These are phyloP conservation scores for Tympanopsis confertula DNA, from an alignment of 2,329 filamentous ascomycete genomes.

Conservation along the genomic window DNA sequence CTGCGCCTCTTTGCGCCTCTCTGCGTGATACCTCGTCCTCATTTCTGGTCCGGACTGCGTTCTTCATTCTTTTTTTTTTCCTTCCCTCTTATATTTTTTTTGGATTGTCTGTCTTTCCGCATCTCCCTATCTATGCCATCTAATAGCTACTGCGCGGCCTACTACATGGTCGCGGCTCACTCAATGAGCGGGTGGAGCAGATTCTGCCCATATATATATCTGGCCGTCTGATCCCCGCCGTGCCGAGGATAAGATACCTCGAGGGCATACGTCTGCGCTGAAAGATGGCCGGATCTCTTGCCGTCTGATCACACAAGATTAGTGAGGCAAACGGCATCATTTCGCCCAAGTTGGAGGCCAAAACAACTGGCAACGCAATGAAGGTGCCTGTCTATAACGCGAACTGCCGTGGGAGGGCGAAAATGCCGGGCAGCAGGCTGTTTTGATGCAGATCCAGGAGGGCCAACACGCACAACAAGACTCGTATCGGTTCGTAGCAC, in stretches of 20 bases:
- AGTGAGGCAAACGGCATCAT: neutral
- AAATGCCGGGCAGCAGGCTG: too few species aligned
- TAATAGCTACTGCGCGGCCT: neutral
- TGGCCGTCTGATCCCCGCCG: too few species aligned
- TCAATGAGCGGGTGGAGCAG: too few species aligned
- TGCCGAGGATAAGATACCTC: neutral
- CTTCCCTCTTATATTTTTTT: neutral
- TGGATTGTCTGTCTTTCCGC: neutral
- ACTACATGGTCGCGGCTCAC: too few species aligned
- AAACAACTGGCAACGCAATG: neutral
- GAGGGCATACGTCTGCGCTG: neutral
- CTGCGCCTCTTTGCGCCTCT: neutral
- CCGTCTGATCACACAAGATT: neutral
- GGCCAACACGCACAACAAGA: too few species aligned
- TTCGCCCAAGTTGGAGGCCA: neutral
- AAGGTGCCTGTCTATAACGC: too few species aligned
- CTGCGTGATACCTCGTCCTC: neutral
- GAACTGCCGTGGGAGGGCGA: too few species aligned
- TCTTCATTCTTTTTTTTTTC: neutral
- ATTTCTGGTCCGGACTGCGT: neutral
- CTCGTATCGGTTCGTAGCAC: too few species aligned
- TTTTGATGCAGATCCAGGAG: too few species aligned
- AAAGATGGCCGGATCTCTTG: neutral
- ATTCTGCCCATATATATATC: neutral
- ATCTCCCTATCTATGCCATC: neutral